phyloP scores from a whole-genome alignment of 306 rosid genomes.

The Vigna angularis region DNA sequence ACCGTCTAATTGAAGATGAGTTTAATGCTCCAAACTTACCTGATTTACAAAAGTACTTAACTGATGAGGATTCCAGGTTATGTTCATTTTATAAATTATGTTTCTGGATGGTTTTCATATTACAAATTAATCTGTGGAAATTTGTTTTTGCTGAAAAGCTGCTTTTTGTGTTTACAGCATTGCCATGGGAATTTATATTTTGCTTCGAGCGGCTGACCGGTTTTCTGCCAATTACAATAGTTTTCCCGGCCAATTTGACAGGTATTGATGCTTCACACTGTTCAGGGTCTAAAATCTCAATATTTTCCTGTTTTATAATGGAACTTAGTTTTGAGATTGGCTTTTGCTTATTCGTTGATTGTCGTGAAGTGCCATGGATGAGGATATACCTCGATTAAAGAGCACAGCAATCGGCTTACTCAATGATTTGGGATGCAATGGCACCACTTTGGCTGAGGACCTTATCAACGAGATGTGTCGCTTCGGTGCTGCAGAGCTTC shows the following conservation, averaged over 20 bases:
- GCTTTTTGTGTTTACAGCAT: conserved; percentile 58
- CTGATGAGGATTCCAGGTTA: conserved; percentile 96
- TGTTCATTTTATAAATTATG: conserved; percentile 30
- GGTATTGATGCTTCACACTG: conserved; percentile 53
- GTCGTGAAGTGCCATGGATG: conserved; percentile 80
- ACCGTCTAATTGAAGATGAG: conserved; percentile 79
- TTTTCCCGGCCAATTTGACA: conserved; percentile 93
- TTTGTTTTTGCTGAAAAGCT: conserved; percentile 35
- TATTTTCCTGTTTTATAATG: conserved; percentile 14
- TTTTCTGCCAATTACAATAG: conserved; percentile 94
- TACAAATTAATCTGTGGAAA: conserved; percentile 2
- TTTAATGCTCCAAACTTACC: conserved; percentile 75
- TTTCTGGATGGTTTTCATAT: conserved; percentile 30
- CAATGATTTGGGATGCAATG: conserved; percentile 88
- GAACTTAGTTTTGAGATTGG: conserved; percentile 16
- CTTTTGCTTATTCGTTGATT: conserved; percentile 40
- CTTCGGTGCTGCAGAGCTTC: conserved; percentile 96
- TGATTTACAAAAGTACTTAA: conserved; percentile 83
- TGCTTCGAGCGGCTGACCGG: conserved; percentile 95
- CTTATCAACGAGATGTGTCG: conserved; percentile 98
- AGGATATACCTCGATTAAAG: conserved; percentile 90
- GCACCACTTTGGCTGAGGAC: conserved; percentile 83
- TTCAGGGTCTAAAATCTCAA: conserved; percentile 9
- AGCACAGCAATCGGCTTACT: conserved; percentile 83
- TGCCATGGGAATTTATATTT: conserved; percentile 84